These are phyloP conservation scores for Penicillium sp. DNA, from an alignment of 2,329 filamentous ascomycete species.

Conservation along the genomic window DNA sequence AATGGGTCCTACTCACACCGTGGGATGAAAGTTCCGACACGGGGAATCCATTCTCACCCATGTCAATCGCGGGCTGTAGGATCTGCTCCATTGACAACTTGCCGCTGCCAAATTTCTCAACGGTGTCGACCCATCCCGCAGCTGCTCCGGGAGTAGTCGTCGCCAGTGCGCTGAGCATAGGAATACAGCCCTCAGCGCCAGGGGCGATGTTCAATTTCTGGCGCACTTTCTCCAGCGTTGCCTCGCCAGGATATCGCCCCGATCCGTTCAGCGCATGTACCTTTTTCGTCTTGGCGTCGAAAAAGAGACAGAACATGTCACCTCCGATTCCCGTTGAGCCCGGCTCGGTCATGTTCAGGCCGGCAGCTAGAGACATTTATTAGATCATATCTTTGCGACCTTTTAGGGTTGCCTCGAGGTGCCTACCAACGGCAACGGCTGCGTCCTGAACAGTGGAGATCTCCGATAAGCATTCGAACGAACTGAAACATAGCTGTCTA, in stretches of 20 bases:
- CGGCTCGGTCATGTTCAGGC: conserved; percentile 90
- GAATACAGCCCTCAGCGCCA: conserved; percentile 63
- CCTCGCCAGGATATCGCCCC: conserved; percentile 73
- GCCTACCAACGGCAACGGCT: conserved; percentile 81
- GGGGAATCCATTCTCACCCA: conserved; percentile 87
- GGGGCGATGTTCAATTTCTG: conserved; percentile 67
- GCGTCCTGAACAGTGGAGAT: conserved; percentile 66
- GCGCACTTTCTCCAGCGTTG: conserved; percentile 69
- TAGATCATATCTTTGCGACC: conserved; percentile 2
- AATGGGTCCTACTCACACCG: conserved; percentile 57
- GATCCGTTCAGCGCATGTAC: conserved; percentile 90
- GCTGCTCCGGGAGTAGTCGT: conserved; percentile 88
- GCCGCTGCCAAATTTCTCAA: conserved; percentile 86
- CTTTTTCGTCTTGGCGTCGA: conserved; percentile 77
- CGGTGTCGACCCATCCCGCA: conserved; percentile 88
- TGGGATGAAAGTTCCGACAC: conserved; percentile 76
- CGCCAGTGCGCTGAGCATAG: conserved; percentile 73
- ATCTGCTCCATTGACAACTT: conserved; percentile 77
- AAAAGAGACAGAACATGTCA: conserved; percentile 96
- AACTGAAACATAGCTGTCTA: neutral
- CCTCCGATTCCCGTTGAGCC: conserved; percentile 92
- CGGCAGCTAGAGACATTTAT: conserved; percentile 64
- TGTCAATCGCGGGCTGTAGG: conserved; percentile 76
- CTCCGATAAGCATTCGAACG: neutral
- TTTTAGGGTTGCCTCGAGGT: neutral